Conservation (phyloP, 192 early-diverging fungal genomes). For the Coemansia sp. region DNA sequence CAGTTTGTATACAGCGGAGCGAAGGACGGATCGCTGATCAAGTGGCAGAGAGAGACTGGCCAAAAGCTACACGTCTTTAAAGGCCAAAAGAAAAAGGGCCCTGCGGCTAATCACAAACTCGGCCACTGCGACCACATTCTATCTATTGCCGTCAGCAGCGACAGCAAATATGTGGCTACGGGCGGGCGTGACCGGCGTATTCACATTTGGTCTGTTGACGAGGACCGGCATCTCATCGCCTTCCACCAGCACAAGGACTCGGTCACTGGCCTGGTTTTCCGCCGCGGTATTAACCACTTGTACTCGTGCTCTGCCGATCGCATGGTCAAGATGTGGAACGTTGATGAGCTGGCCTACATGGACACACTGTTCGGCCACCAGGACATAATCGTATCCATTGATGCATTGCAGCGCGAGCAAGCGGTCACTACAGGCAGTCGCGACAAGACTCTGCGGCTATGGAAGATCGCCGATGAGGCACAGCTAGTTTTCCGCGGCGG, state of each 20-base stretch:
- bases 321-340: constrained; percentile 96
- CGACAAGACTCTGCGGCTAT: constrained; percentile 87
- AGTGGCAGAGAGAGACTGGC: constrained; percentile 75
- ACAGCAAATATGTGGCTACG: constrained; percentile 72
- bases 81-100: constrained; percentile 70
- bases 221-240: constrained; percentile 67
- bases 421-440: constrained; percentile 89
- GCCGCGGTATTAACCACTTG: constrained; percentile 70
- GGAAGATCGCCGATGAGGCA: constrained; percentile 94
- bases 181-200: constrained; percentile 91
- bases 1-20: constrained; percentile 78
- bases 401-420: constrained; percentile 81
- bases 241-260: constrained; percentile 95
- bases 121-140: constrained; percentile 79
- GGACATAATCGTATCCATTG: constrained; percentile 81
- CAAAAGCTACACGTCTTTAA: constrained; percentile 66
- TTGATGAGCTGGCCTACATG: constrained; percentile 87
- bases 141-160: constrained; percentile 69
- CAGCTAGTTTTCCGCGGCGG: constrained; percentile 93
- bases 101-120: constrained; percentile 53
- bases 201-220: constrained; percentile 85
- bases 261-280: constrained; percentile 83
- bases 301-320: constrained; percentile 91
- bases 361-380: constrained; percentile 99
- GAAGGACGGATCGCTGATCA: constrained; percentile 92